A percentile compares a stretch with the other conserved stretches of the same genome.
Evolutionary conservation across 305 asterid genomes (phyloP).

Genomic region (Fraxinus velutina): DNA sequence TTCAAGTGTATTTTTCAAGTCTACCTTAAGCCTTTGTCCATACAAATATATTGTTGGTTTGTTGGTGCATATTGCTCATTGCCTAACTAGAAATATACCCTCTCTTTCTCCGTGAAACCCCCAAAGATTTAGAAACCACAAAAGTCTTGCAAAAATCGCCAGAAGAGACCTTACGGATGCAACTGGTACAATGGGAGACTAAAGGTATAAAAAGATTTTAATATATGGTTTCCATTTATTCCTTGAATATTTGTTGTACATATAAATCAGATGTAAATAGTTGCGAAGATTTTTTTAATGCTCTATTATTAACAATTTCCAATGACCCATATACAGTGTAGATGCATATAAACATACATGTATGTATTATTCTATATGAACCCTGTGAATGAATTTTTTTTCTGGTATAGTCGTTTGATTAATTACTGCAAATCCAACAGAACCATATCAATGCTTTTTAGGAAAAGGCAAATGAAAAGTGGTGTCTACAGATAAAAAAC

Average conservation of each 20-base stretch:
- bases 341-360: slow-evolving; percentile 18
- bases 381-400: slow-evolving; percentile 24
- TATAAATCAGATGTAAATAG: slow-evolving; percentile 13
- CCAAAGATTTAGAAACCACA: slow-evolving; percentile 13
- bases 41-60: not conserved
- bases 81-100: not conserved
- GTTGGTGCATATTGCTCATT: not conserved
- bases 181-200: slow-evolving; percentile 38
- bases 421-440: slow-evolving; percentile 14
- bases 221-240: slow-evolving; percentile 2
- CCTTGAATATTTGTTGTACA: slow-evolving; percentile 20
- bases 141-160: slow-evolving; percentile 29
- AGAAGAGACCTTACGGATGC: slow-evolving; percentile 30
- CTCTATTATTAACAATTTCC: slow-evolving; percentile 5
- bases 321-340: slow-evolving; percentile 17
- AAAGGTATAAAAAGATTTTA: slow-evolving; percentile 31
- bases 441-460: slow-evolving; percentile 18
- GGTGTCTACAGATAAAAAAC: slow-evolving; percentile 10
- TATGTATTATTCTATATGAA: slow-evolving; percentile 3
- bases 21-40: not conserved
- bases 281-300: slow-evolving; percentile 1
- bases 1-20: not conserved
- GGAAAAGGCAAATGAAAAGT: slow-evolving; percentile 24
- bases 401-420: slow-evolving; percentile 22
- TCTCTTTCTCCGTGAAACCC: not conserved